Percentiles rank a stretch among this genome's conserved stretches.
These are phyloP conservation scores for Penstemon davidsonii DNA, from an alignment of 257 asterid species.

Conservation along the genomic window DNA sequence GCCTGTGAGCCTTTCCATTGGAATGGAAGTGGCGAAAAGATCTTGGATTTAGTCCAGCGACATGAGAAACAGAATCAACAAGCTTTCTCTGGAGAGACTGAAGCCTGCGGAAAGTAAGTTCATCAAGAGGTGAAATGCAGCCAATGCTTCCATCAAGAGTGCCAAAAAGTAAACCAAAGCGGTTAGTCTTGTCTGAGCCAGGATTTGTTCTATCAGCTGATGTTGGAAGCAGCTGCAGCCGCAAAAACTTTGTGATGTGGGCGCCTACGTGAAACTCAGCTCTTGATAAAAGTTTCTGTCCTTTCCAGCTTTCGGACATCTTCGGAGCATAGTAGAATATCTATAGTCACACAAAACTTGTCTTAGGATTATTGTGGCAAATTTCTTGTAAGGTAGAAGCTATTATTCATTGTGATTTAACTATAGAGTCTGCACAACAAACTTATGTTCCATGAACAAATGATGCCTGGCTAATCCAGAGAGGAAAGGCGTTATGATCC, in stretches of 20 bases:
- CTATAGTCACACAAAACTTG: constrained; percentile 38
- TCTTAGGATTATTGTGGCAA: constrained; percentile 9
- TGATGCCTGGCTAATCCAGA: background rate
- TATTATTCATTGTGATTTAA: background rate
- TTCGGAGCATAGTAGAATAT: constrained; percentile 94
- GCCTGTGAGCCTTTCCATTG: constrained; percentile 96
- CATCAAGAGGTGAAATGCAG: constrained; percentile 93
- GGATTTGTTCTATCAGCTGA: constrained; percentile 61
- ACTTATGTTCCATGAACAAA: background rate
- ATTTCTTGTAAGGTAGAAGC: constrained; percentile 3
- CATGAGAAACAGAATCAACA: constrained; percentile 81
- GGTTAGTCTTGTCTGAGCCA: constrained; percentile 89
- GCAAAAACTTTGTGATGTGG: constrained; percentile 82
- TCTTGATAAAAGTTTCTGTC: constrained; percentile 90
- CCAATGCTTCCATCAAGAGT: constrained; percentile 96
- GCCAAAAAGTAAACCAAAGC: constrained; percentile 85
- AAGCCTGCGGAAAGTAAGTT: constrained; percentile 91
- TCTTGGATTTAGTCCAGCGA: constrained; percentile 90
- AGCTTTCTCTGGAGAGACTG: constrained; percentile 95
- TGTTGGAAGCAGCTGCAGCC: constrained; percentile 86
- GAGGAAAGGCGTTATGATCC: background rate
- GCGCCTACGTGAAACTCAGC: constrained; percentile 98
- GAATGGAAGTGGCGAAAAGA: constrained; percentile 82
- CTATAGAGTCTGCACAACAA: background rate
- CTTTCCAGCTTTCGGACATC: constrained; percentile 94